A percentile compares a stretch with the other conserved stretches of the same genome.
These are phyloP conservation scores for Viola pubescens DNA, from an alignment of 441 rosid species.

Conservation along the genomic window DNA sequence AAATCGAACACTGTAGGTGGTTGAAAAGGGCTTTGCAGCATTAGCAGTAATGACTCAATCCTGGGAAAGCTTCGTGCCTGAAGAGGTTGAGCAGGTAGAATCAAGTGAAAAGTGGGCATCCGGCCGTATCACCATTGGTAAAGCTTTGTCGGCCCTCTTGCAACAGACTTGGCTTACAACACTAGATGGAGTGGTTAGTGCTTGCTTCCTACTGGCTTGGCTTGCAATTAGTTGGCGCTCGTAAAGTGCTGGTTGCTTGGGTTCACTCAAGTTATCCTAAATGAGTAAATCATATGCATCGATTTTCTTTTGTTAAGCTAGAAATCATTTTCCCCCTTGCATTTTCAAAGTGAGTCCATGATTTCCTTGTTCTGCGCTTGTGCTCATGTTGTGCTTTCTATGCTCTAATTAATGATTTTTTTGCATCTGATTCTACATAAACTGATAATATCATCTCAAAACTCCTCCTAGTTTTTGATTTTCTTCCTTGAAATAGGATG, in stretches of 20 bases:
- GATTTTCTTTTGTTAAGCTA: too few species aligned
- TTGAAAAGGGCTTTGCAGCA: conserved; percentile 61
- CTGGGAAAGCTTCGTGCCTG: conserved; percentile 56
- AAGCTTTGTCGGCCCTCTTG: conserved; percentile 59
- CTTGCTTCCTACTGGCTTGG: conserved; percentile 5
- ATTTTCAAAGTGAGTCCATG: too few species aligned
- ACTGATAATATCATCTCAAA: too few species aligned
- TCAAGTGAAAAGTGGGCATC: conserved; percentile 40
- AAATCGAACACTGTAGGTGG: conserved; percentile 37
- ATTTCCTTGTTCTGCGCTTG: background rate
- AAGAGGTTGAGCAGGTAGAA: conserved; percentile 38
- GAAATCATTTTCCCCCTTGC: too few species aligned
- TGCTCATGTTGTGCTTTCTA: background rate
- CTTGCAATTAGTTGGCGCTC: too few species aligned
- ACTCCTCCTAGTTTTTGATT: background rate
- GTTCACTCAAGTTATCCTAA: background rate
- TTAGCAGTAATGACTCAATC: conserved; percentile 62
- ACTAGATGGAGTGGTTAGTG: conserved; percentile 33
- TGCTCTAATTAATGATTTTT: too few species aligned
- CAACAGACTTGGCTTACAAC: conserved; percentile 67
- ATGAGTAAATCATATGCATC: too few species aligned
- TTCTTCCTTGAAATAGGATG: conserved; percentile 20
- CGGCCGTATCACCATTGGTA: conserved; percentile 54
- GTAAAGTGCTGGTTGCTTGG: background rate
- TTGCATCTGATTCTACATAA: too few species aligned